Evolutionary conservation across 176 grass and related monocot genomes (phyloP), one percentile per base, ranked within the genome.

Genomic region (Oryza australiensis): DNA sequence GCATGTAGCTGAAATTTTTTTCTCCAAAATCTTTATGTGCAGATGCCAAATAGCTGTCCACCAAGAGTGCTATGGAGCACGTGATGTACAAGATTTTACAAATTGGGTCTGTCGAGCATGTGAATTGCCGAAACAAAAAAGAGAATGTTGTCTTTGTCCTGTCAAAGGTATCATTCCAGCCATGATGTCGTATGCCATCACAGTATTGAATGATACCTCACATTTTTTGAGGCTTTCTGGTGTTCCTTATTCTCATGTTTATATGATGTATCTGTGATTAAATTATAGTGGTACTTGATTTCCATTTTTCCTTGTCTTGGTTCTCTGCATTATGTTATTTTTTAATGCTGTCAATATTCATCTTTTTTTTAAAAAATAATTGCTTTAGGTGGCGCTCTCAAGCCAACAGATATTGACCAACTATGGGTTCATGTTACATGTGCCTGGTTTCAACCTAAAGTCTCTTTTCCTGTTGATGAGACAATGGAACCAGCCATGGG

Each of bases 1-100:
- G 2, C 23, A 30, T 75, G 12, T 33, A 53, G 24, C 46, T 81
- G 43, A 82, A 66, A 32, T 26, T 23, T 62, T 60, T 67, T 45
- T 72, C 32, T 66, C 41, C 24, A 65, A 85, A 82, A 63, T 42
- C 57, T 76, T 64, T 81, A 64, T 90, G 62, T 86, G 60, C 82
- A 99, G 93, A 83, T 99, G 96, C 38, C 96, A 99, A 90, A 88
- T 99, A 80, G 90, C 91, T 77, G 93, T 95, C 14, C 96, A 99
- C 46, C 96, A 99, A 66, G 96, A 99, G 80, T 99, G 96, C 87
- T 99, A 99, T 67, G 96, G 96, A 67, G 89, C 87, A 82, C 5
- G 59, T 51, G 64, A 76, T 68, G 51, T 99, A 82, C 78, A 85
- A 69, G 89, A 99, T 88, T 88, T 95, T 28, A 93, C 92, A 18